Conservation (phyloP, 441 rosid species). For the Jatropha multifida region DNA sequence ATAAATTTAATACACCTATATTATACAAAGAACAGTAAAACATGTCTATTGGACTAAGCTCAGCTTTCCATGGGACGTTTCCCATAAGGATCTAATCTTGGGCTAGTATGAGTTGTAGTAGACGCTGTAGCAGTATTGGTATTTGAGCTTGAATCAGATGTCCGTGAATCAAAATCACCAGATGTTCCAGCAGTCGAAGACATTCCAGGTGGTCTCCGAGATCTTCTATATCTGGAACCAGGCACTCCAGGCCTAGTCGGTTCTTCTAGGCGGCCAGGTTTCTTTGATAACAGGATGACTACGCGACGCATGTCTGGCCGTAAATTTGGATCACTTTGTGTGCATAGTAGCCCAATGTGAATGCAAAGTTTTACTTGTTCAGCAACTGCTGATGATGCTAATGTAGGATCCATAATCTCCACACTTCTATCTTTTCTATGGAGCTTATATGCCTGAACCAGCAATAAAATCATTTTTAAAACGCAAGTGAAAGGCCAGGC, state of each 20-base stretch:
- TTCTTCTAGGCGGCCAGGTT: constrained; percentile 54
- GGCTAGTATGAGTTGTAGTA: constrained; percentile 30
- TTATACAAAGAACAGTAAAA: constrained; percentile 19
- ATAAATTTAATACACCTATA: neutral
- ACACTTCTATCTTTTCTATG: constrained; percentile 62
- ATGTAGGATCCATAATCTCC: constrained; percentile 62
- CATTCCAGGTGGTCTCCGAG: constrained; percentile 40
- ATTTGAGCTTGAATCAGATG: constrained; percentile 42
- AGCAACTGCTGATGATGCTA: constrained; percentile 44
- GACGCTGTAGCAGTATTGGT: constrained; percentile 37
- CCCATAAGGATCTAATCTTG: constrained; percentile 49
- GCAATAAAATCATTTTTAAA: neutral
- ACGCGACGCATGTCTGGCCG: constrained; percentile 72
- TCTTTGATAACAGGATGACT: constrained; percentile 64
- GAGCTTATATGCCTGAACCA: constrained; percentile 64
- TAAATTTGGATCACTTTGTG: constrained; percentile 67
- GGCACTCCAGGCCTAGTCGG: constrained; percentile 72
- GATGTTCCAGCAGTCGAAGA: constrained; percentile 43
- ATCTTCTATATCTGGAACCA: constrained; percentile 61
- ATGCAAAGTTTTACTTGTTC: constrained; percentile 69
- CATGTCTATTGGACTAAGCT: neutral
- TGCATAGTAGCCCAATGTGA: constrained; percentile 75
- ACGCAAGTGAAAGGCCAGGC: neutral
- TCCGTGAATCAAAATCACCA: constrained; percentile 26
- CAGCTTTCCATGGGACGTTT: constrained; percentile 58